Evolutionary conservation across 441 rosid species (phyloP).

Genomic region (Heliophila coronopifolia): DNA sequence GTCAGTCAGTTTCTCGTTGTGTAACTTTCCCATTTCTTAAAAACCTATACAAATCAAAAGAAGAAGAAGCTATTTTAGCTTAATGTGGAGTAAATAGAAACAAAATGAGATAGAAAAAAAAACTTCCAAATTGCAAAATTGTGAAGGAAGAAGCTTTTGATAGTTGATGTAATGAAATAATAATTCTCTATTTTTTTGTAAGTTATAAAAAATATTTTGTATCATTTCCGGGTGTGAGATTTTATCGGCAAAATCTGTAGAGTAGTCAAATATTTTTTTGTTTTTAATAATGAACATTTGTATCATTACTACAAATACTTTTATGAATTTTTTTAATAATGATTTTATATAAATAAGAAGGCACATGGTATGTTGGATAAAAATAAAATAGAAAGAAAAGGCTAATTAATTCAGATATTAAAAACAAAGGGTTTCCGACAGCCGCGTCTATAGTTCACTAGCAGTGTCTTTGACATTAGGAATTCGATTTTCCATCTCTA

Average conservation of each 20-base stretch:
- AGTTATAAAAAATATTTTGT: slow-evolving; percentile 16
- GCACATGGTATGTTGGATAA: not conserved
- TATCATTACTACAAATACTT: slow-evolving; percentile 7
- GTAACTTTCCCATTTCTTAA: slow-evolving; percentile 17
- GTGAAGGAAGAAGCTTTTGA: slow-evolving; percentile 15
- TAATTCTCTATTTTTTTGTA: slow-evolving; percentile 4
- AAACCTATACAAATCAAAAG: slow-evolving; percentile 24
- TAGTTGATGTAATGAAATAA: slow-evolving; percentile 12
- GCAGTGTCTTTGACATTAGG: too few species aligned
- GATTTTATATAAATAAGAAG: not conserved
- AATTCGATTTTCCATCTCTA: too few species aligned
- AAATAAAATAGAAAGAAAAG: too few species aligned
- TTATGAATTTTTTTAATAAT: slow-evolving; percentile 6
- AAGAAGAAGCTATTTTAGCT: slow-evolving; percentile 25
- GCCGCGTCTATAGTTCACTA: too few species aligned
- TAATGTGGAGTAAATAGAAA: slow-evolving; percentile 29
- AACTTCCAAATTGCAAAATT: slow-evolving; percentile 5
- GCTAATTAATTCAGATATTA: too few species aligned
- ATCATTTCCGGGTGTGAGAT: slow-evolving; percentile 7
- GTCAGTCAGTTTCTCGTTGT: slow-evolving; percentile 29
- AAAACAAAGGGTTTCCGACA: too few species aligned
- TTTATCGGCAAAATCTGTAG: slow-evolving; percentile 9
- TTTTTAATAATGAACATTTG: slow-evolving; percentile 10
- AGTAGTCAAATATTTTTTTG: slow-evolving; percentile 9
- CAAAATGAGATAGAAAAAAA: slow-evolving; percentile 14